These are phyloP conservation scores for Camellia oleifera DNA, from an alignment of 179 eudicot species.

Conservation along the genomic window DNA sequence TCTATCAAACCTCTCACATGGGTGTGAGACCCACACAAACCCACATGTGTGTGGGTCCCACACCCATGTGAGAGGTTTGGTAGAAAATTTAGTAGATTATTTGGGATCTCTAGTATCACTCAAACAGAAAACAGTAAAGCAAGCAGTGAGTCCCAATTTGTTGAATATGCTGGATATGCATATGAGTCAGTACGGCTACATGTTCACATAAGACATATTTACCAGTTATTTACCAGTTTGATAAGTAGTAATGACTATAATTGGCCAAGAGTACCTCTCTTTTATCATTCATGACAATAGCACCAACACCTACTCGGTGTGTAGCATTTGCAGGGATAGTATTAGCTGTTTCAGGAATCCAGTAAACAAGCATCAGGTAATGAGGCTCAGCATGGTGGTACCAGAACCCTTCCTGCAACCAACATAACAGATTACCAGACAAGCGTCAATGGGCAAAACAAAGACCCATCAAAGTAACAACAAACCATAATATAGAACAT, in stretches of 20 bases:
- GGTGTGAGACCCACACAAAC: no score
- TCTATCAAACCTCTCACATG: no score
- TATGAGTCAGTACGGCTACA: not conserved
- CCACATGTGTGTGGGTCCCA: no score
- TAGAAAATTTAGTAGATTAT: no score
- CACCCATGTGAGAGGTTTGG: no score
- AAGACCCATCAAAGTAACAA: no score
- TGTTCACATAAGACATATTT: not conserved
- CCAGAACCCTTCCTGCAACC: constrained; percentile 54
- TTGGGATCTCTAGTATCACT: no score
- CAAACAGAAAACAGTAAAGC: not conserved
- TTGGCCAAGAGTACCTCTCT: constrained; percentile 33
- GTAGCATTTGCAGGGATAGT: constrained; percentile 59
- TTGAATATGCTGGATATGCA: not conserved
- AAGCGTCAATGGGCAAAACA: no score
- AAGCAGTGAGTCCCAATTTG: not conserved
- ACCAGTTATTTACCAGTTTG: not conserved
- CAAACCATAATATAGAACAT: not conserved
- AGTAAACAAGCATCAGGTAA: constrained; percentile 55
- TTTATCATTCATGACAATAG: constrained; percentile 47
- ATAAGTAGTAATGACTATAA: not conserved
- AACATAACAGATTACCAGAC: not conserved
- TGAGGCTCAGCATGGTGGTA: constrained; percentile 58
- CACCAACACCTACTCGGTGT: constrained; percentile 58
- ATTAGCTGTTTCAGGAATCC: constrained; percentile 44